phyloP scores from a whole-genome alignment of 164 flowering plant genomes.

The Pachysandra terminalis region DNA sequence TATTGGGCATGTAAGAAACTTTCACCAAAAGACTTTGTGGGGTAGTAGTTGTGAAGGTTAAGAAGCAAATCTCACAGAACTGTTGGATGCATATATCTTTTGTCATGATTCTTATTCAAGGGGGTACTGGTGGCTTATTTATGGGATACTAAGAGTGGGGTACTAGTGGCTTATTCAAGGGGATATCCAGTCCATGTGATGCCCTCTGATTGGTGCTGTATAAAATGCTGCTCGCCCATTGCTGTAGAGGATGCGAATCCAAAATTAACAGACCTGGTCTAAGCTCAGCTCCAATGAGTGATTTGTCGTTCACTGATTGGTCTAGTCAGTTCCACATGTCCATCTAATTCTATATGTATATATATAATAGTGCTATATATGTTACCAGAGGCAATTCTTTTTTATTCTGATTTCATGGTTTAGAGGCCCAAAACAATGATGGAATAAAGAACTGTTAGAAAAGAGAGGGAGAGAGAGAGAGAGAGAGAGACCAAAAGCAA shows the following conservation, averaged over 20 bases:
- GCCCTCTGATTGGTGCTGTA: no score
- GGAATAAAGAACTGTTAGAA: constrained; percentile 12
- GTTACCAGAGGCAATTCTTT: background rate
- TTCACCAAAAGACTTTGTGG: constrained; percentile 11
- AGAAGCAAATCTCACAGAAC: constrained; percentile 16
- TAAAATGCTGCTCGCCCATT: no score
- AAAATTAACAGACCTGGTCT: background rate
- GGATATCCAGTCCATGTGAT: no score
- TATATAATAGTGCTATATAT: background rate
- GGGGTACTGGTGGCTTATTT: no score
- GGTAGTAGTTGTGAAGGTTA: constrained; percentile 19
- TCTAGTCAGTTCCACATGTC: background rate
- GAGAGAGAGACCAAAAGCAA: constrained; percentile 14
- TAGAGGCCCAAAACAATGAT: constrained; percentile 16
- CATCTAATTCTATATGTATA: background rate
- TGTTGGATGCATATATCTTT: no score
- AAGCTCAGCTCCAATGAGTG: background rate
- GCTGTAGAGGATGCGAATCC: no score
- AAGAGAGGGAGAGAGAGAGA: no score
- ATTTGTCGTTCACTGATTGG: background rate
- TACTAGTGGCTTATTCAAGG: no score
- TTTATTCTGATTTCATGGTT: background rate
- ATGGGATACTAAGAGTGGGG: no score
- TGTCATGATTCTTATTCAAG: no score
- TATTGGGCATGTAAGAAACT: background rate